Percentiles rank a stretch among this genome's conserved stretches.
These are phyloP conservation scores for Candida germanica DNA, from an alignment of 805 yeast genomes.

Conservation along the genomic window DNA sequence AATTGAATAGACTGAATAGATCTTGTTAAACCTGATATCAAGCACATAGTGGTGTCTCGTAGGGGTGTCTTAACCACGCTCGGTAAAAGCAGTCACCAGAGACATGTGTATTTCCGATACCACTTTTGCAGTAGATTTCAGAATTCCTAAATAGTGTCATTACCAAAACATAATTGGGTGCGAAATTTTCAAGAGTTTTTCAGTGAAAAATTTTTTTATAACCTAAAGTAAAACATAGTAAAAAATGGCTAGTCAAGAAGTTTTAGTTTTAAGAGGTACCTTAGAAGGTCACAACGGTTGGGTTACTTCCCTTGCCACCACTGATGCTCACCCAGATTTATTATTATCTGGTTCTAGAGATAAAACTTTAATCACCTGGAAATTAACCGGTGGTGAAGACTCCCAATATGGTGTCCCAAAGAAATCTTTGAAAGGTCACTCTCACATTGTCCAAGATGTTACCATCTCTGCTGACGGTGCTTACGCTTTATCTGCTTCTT, in stretches of 20 bases:
- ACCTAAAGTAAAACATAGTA: slow-evolving; percentile 12
- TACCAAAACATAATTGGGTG: too few species aligned
- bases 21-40: too few species aligned
- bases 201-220: slow-evolving; percentile 15
- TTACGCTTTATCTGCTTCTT: slow-evolving; percentile 97
- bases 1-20: too few species aligned
- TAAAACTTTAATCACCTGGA: slow-evolving; percentile 98
- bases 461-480: slow-evolving; percentile 97
- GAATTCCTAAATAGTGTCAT: too few species aligned
- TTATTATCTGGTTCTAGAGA: slow-evolving; percentile 98
- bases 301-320: slow-evolving; percentile 98
- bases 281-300: slow-evolving; percentile 84
- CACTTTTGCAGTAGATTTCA: slow-evolving; percentile 23
- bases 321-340: slow-evolving; percentile 96
- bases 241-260: slow-evolving; percentile 86
- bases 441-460: slow-evolving; percentile 98
- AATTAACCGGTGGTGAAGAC: slow-evolving; percentile 91
- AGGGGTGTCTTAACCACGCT: too few species aligned
- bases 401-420: slow-evolving; percentile 94
- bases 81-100: slow-evolving; percentile 39
- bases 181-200: slow-evolving; percentile 4
- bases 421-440: slow-evolving; percentile 96
- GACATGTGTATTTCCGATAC: slow-evolving; percentile 37
- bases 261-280: slow-evolving; percentile 99
- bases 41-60: too few species aligned